These are phyloP conservation scores for Plectosphaerella sp. DNA, from an alignment of 2,329 filamentous ascomycete species.

Conservation along the genomic window DNA sequence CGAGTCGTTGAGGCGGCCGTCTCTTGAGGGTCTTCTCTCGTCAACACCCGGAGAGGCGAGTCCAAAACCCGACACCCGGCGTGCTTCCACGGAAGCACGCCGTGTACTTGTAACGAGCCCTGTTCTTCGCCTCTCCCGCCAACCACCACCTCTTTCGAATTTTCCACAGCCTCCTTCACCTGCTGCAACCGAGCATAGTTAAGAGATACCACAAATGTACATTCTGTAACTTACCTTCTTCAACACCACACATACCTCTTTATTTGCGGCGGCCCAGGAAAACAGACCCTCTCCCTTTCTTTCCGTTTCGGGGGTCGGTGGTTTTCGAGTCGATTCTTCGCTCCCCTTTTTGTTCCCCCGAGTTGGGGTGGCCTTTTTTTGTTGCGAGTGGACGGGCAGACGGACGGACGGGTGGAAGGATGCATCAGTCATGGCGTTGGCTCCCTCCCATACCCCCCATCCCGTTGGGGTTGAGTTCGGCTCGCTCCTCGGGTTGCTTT, in stretches of 20 bases:
- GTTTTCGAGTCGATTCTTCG: background rate
- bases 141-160: background rate
- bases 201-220: slow-evolving; percentile 14
- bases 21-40: background rate
- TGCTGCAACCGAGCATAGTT: slow-evolving; percentile 6
- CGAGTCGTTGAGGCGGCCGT: too few species aligned
- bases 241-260: slow-evolving; percentile 5
- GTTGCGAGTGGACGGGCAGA: background rate
- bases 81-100: background rate
- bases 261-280: background rate
- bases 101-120: slow-evolving; percentile 1
- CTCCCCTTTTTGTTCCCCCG: slow-evolving; percentile 2
- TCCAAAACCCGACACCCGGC: background rate
- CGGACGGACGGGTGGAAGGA: background rate
- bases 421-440: background rate
- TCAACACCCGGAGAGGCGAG: background rate
- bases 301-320: background rate
- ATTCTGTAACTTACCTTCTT: slow-evolving; percentile 2
- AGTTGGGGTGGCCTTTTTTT: background rate
- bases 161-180: background rate
- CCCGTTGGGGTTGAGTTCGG: too few species aligned
- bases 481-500: too few species aligned
- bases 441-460: background rate
- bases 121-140: background rate
- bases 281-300: background rate